Conservation (phyloP, 2,329 filamentous ascomycete species). For the Gliomastix tumulicola region DNA sequence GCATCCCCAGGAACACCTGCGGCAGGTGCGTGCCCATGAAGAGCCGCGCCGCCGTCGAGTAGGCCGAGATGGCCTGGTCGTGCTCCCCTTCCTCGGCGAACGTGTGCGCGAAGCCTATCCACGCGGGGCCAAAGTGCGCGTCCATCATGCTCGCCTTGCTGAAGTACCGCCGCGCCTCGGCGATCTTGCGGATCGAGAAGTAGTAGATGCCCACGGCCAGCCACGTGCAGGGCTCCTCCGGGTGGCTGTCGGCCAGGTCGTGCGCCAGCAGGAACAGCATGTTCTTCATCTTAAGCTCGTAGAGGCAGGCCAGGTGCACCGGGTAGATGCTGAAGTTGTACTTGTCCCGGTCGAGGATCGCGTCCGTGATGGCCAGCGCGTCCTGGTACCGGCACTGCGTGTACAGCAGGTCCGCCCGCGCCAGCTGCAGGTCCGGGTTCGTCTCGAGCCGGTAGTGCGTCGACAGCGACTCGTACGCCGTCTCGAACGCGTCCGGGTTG, state of each 20-base stretch:
- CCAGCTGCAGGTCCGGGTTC: conserved; percentile 86
- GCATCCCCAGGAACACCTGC: conserved; percentile 95
- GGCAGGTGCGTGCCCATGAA: conserved; percentile 97
- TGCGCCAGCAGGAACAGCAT: conserved; percentile 87
- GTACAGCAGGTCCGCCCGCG: conserved; percentile 84
- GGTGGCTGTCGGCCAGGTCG: conserved; percentile 85
- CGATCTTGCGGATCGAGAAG: conserved; percentile 78
- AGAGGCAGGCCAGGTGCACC: conserved; percentile 83
- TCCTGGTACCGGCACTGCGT: conserved; percentile 92
- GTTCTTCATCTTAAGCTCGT: conserved; percentile 81
- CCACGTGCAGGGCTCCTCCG: conserved; percentile 87
- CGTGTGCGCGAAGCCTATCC: conserved; percentile 98
- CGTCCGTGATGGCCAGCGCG: conserved; percentile 75
- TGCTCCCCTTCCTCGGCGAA: conserved; percentile 97
- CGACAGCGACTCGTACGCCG: conserved; percentile 82
- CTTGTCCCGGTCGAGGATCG: conserved; percentile 74
- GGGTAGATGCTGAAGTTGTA: conserved; percentile 89
- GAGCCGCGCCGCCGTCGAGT: conserved; percentile 86
- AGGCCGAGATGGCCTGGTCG: conserved; percentile 95
- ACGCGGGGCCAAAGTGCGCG: conserved; percentile 91
- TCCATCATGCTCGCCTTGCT: conserved; percentile 98
- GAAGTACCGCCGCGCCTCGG: conserved; percentile 91
- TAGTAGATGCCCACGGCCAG: conserved; percentile 95
- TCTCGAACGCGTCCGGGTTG: conserved; percentile 73
- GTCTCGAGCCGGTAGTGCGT: conserved; percentile 84